Conservation (phyloP, 352 stramenopile species). For the Phytophthora rubi region DNA sequence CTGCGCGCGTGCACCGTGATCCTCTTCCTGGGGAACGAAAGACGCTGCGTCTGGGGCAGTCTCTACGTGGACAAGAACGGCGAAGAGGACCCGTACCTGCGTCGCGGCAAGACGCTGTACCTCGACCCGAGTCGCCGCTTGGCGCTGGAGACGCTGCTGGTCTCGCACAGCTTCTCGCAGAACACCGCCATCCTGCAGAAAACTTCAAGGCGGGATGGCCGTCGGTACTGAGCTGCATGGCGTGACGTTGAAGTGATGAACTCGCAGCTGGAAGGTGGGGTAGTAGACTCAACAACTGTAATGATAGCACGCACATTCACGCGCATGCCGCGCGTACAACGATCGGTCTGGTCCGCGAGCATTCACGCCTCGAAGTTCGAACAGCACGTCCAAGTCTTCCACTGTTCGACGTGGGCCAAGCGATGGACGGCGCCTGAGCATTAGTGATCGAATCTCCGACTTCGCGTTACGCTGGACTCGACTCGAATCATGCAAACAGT, state of each 20-base stretch:
- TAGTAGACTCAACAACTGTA: constrained; percentile 19
- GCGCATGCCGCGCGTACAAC: constrained; percentile 2
- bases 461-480: constrained; percentile 7
- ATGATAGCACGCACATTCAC: constrained; percentile 26
- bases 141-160: constrained; percentile 72
- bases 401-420: constrained; percentile 28
- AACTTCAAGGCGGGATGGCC: constrained; percentile 75
- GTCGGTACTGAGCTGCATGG: constrained; percentile 59
- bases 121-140: constrained; percentile 59
- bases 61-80: constrained; percentile 89
- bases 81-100: constrained; percentile 84
- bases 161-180: constrained; percentile 76
- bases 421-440: constrained; percentile 19
- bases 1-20: constrained; percentile 84
- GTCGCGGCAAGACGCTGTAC: constrained; percentile 78
- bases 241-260: constrained; percentile 7
- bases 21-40: constrained; percentile 82
- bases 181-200: constrained; percentile 84
- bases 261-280: background rate
- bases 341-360: constrained; percentile 14
- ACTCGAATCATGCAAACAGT: constrained; percentile 22
- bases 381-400: constrained; percentile 11
- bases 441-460: constrained; percentile 32
- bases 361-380: background rate
- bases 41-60: constrained; percentile 83